A percentile compares a stretch with the other conserved stretches of the same genome.
Evolutionary conservation across 2,329 filamentous ascomycete species (phyloP).

Genomic region (Fusarium sp.): DNA sequence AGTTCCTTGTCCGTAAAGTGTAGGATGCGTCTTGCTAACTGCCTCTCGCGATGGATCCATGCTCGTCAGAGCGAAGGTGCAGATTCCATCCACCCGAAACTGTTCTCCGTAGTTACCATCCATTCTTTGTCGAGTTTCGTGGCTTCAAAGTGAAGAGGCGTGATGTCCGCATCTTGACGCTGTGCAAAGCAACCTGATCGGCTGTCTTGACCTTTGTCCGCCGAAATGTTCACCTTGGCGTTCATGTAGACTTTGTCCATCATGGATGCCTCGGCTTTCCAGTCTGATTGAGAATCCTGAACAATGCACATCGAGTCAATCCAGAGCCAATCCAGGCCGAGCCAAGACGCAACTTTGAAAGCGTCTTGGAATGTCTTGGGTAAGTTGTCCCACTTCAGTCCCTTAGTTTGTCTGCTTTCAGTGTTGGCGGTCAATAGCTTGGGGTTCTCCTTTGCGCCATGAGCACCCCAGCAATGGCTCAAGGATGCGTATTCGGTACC

Average conservation of each 20-base stretch:
- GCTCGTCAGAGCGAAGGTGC: background rate
- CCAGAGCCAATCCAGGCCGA: background rate
- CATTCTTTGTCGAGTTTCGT: background rate
- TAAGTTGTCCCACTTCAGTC: background rate
- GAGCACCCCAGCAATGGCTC: background rate
- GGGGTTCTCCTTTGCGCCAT: background rate
- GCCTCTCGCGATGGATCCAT: background rate
- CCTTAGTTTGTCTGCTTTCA: background rate
- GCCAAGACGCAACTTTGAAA: background rate
- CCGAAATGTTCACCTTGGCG: background rate
- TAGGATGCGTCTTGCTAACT: background rate
- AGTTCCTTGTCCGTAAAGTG: background rate
- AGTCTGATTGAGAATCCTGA: background rate
- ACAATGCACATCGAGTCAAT: constrained; percentile 1
- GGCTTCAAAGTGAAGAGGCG: background rate
- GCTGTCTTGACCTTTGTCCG: background rate
- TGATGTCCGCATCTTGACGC: background rate
- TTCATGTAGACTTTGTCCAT: background rate
- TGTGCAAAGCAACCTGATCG: background rate
- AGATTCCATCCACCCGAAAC: background rate
- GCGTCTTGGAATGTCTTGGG: background rate
- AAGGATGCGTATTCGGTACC: background rate
- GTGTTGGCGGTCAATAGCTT: background rate
- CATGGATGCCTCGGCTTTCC: background rate
- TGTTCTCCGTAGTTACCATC: background rate